Evolutionary conservation across 2,329 filamentous ascomycete genomes (phyloP), one percentile per base, ranked within the genome.

Genomic region (Fusarium ramigenum): DNA sequence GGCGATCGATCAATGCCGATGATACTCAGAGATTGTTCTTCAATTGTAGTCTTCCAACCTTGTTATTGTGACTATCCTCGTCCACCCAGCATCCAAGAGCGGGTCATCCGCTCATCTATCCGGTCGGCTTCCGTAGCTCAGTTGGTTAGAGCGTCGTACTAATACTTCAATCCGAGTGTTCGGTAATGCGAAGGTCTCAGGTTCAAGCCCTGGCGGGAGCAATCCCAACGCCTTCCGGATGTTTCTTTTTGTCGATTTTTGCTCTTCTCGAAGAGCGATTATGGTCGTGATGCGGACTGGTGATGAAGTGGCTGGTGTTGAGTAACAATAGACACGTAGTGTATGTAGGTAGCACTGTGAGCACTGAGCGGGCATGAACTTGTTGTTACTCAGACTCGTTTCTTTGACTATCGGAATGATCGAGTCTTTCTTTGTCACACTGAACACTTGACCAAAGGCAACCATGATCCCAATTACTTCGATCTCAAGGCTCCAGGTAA

Each of bases 41-140:
- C 15, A 37, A 12, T 5, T 6, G 18, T 23, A 11, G 9, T n/a
- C 12, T n/a, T 16, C 14, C 12, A 52, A 50, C 53, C 30, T 65
- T 72, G 14, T 69, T 72, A 37, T 23, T 36, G 7, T 32, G 34
- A 11, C 34, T 69, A 56, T 69, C 6, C 1, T 16, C 21, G 7
- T 18, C 7, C 16, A 28, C 14, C 19, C 40, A 34, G 19, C 58
- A 72, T 56, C 69, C 39, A 72, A 69, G 39, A 72, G 69, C 63
- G 63, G 69, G 58, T 72, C 69, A 64, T 58, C 63, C 44, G 63
- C 44, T 58, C 18, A 60, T 25, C 15, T 21, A 57, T 57, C 63
- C 57, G 73, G 72, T 70, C 50, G 73, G 73, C 73, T 75, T 75
- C 72, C 72, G 69, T 75, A 77, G 77, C 76, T 76, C 64, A 66